These are phyloP conservation scores for Suillus clintonianus DNA, from an alignment of 768 basidiomycete genomes.

Conservation along the genomic window DNA sequence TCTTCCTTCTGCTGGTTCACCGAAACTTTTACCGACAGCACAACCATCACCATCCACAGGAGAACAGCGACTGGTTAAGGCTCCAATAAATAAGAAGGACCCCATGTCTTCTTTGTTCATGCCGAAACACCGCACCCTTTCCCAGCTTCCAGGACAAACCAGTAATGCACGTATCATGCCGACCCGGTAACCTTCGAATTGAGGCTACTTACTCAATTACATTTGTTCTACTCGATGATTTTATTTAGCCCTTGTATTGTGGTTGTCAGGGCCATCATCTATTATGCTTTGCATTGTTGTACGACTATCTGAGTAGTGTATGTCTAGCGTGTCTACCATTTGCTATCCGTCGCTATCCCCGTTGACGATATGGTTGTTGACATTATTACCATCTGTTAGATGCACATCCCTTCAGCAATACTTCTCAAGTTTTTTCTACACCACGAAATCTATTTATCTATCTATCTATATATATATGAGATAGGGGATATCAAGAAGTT, in stretches of 20 bases:
- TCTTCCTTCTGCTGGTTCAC: slow-evolving; percentile 25
- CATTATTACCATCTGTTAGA: neutral
- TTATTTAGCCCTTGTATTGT: neutral
- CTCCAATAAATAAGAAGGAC: slow-evolving; percentile 55
- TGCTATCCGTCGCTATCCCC: neutral
- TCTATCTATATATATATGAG: neutral
- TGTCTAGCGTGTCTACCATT: neutral
- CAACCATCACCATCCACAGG: slow-evolving; percentile 19
- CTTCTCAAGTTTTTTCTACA: neutral
- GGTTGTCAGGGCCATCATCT: neutral
- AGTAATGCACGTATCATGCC: slow-evolving; percentile 22
- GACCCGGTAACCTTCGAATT: slow-evolving; percentile 14
- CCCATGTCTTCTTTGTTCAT: slow-evolving; percentile 66
- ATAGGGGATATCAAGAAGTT: neutral
- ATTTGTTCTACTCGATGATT: neutral
- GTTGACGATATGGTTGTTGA: neutral
- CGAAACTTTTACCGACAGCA: slow-evolving; percentile 5
- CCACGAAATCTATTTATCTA: neutral
- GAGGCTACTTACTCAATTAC: no score
- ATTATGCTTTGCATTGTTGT: neutral
- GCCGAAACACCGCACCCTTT: slow-evolving; percentile 71
- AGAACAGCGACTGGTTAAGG: slow-evolving; percentile 37
- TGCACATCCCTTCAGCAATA: neutral
- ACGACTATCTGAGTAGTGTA: neutral
- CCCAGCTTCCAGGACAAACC: slow-evolving; percentile 47